phyloP scores from a whole-genome alignment of 78 protist genomes.

The Thecamonas trahens region DNA sequence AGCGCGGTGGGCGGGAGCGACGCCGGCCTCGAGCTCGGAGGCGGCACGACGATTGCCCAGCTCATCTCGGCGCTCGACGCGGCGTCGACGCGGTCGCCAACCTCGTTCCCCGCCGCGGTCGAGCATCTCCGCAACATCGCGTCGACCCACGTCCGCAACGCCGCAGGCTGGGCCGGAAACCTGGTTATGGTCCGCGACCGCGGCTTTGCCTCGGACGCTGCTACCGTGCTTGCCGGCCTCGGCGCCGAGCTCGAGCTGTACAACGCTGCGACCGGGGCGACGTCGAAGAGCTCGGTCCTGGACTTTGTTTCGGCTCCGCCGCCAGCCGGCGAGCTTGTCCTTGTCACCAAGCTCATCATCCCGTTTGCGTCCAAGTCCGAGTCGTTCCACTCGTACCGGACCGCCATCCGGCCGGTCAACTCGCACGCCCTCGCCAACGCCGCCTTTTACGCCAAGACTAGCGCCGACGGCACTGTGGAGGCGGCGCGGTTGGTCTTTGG shows the following conservation, averaged over 20 bases:
- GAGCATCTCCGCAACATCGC: conserved; percentile 9
- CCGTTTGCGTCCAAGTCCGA: neutral
- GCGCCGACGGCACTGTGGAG: neutral
- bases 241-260: conserved; percentile 5
- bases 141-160: conserved; percentile 10
- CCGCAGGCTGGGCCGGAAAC: conserved; percentile 30
- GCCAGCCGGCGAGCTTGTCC: neutral
- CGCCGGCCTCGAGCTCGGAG: conserved; percentile 2
- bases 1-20: neutral
- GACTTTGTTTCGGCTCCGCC: neutral
- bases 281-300: neutral
- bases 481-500: conserved; percentile 1
- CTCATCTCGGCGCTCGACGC: neutral
- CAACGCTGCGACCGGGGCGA: neutral
- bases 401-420: conserved; percentile 1
- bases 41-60: neutral
- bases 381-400: conserved; percentile 2
- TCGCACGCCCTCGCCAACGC: conserved; percentile 23
- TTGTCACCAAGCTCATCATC: neutral
- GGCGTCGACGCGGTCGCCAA: neutral
- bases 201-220: conserved; percentile 25
- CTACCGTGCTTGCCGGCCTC: neutral
- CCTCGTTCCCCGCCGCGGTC: neutral
- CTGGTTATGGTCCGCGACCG: neutral
- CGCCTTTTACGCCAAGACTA: neutral